Evolutionary conservation across 345 rosid genomes (phyloP).

Genomic region (Eucalyptus caleyi): DNA sequence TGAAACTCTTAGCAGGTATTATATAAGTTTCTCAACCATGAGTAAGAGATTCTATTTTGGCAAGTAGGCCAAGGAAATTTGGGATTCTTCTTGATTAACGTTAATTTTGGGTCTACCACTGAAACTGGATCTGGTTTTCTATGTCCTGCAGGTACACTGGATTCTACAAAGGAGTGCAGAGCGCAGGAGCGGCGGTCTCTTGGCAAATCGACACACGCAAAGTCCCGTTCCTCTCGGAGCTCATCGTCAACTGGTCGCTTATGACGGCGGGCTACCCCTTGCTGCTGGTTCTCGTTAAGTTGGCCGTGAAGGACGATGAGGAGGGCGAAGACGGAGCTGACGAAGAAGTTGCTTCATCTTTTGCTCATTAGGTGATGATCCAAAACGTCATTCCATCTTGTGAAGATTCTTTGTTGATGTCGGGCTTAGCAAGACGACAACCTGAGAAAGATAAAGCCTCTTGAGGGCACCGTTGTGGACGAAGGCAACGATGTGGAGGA

Average conservation of each 20-base stretch:
- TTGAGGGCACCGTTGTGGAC: background rate
- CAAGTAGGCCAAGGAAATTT: background rate
- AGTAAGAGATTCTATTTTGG: background rate
- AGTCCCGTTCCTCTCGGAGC: slow-evolving; percentile 43
- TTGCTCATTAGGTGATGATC: background rate
- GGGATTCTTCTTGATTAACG: background rate
- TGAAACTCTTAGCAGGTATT: slow-evolving; percentile 66
- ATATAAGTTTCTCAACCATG: background rate
- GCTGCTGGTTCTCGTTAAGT: slow-evolving; percentile 40
- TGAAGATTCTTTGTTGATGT: background rate
- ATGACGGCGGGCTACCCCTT: slow-evolving; percentile 67
- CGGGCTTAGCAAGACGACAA: background rate
- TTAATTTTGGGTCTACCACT: background rate
- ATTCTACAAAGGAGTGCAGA: slow-evolving; percentile 88
- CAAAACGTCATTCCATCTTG: background rate
- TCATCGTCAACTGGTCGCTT: slow-evolving; percentile 67
- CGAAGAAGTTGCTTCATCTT: background rate
- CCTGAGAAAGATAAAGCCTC: background rate
- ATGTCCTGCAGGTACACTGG: slow-evolving; percentile 56
- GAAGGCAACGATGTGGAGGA: background rate
- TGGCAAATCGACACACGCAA: slow-evolving; percentile 84
- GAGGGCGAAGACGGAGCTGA: background rate
- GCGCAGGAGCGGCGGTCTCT: slow-evolving; percentile 90
- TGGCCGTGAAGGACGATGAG: slow-evolving; percentile 51
- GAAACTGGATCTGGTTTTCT: background rate